Conservation (phyloP, 2,329 filamentous ascomycete genomes). For the Aspergillus transmontanensis region DNA sequence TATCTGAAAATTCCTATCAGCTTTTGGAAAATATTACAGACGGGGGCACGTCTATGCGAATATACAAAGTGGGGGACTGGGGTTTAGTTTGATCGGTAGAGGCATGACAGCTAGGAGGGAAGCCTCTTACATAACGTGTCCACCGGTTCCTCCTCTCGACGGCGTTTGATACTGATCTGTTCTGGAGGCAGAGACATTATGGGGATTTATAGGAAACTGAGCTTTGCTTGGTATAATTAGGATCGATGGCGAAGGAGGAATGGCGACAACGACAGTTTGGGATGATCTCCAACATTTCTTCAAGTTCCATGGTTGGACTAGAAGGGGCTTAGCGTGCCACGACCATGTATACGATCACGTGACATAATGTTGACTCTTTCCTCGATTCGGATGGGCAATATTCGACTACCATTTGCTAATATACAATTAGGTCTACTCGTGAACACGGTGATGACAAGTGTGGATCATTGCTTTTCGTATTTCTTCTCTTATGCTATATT, state of each 20-base stretch:
- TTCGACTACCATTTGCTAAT: background rate
- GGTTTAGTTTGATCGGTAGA: background rate
- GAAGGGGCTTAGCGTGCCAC: background rate
- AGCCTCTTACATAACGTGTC: conserved; percentile 52
- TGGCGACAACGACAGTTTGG: background rate
- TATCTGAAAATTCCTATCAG: conserved; percentile 35
- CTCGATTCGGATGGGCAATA: background rate
- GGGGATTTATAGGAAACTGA: background rate
- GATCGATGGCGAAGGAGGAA: background rate
- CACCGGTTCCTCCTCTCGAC: conserved; percentile 59
- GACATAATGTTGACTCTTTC: background rate
- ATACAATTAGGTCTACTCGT: background rate
- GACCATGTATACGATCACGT: background rate
- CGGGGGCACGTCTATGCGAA: background rate
- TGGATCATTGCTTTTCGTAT: conserved; percentile 11
- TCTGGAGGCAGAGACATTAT: conserved; percentile 52
- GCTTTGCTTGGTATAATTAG: background rate
- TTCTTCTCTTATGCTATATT: conserved; percentile 17
- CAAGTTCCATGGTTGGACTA: conserved; percentile 11
- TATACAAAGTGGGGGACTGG: background rate
- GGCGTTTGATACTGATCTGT: conserved; percentile 58
- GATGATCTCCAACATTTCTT: conserved; percentile 8
- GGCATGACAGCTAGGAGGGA: background rate
- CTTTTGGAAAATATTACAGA: background rate
- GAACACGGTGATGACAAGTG: background rate